A percentile compares a stretch with the other conserved stretches of the same genome.
Conservation (phyloP, 2,329 filamentous ascomycete genomes). For the Hymenoscyphus linearis region DNA sequence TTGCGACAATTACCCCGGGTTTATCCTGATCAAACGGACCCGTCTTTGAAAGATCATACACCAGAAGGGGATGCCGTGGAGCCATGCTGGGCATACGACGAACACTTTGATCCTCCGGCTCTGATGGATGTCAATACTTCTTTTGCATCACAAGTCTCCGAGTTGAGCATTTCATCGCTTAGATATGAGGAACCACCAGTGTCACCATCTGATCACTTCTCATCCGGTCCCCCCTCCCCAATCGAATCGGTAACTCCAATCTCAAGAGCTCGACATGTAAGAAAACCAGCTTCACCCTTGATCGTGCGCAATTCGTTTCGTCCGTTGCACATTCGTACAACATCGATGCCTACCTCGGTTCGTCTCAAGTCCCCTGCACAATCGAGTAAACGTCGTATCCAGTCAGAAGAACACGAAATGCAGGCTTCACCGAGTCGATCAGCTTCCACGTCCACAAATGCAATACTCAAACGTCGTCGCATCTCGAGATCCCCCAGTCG, state of each 20-base stretch:
- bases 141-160: conserved; percentile 37
- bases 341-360: conserved; percentile 44
- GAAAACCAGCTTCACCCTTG: conserved; percentile 20
- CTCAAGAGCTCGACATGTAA: conserved; percentile 16
- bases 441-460: conserved; percentile 7
- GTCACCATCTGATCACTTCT: conserved; percentile 30
- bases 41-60: conserved; percentile 38
- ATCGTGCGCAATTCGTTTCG: conserved; percentile 34
- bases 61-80: conserved; percentile 59
- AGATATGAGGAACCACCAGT: conserved; percentile 29
- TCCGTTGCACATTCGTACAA: conserved; percentile 46
- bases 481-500: conserved; percentile 52
- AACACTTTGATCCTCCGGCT: conserved; percentile 52
- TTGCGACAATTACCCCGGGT: conserved; percentile 58
- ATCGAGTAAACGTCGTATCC: conserved; percentile 40
- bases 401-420: conserved; percentile 36
- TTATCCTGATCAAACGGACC: conserved; percentile 40
- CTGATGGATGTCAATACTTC: conserved; percentile 41
- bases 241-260: conserved; percentile 26
- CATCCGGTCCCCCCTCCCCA: conserved; percentile 25
- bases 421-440: conserved; percentile 20
- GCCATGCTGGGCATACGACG: conserved; percentile 63
- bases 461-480: conserved; percentile 30
- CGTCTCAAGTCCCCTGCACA: conserved; percentile 36
- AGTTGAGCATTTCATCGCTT: conserved; percentile 39